These are phyloP conservation scores for Phytophthora agathidicida DNA, from an alignment of 352 stramenopile species.

Conservation along the genomic window DNA sequence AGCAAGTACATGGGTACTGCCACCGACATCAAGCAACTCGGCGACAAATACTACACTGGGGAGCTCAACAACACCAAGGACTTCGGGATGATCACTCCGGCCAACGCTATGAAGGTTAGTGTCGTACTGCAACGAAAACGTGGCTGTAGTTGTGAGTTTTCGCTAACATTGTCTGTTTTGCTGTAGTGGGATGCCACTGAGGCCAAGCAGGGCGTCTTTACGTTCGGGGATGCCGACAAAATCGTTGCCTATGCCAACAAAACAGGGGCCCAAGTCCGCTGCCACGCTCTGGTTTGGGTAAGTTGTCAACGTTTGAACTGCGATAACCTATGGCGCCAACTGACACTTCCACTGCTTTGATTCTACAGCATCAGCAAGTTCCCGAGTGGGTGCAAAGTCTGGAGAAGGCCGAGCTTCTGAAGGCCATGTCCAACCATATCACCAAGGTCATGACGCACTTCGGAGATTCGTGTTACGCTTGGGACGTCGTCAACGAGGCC, in stretches of 20 bases:
- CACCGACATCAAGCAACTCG: conserved; percentile 16
- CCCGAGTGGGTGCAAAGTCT: conserved; percentile 25
- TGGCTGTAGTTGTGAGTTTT: background rate
- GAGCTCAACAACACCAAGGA: conserved; percentile 21
- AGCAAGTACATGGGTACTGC: conserved; percentile 31
- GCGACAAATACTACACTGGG: conserved; percentile 12
- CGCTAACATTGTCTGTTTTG: background rate
- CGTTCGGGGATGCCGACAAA: conserved; percentile 18
- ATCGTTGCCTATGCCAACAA: conserved; percentile 18
- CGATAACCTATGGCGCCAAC: no score
- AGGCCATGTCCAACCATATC: conserved; percentile 27
- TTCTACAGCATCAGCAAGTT: conserved; percentile 23
- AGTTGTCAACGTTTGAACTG: no score
- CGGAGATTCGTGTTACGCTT: conserved; percentile 23
- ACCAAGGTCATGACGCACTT: conserved; percentile 32
- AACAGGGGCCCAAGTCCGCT: conserved; percentile 21
- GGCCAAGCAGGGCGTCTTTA: conserved; percentile 12
- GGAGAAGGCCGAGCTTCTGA: conserved; percentile 22
- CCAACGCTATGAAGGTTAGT: conserved; percentile 30
- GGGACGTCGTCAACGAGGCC: conserved; percentile 23
- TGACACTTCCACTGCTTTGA: no score
- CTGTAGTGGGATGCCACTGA: conserved; percentile 28
- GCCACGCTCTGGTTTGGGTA: conserved; percentile 25
- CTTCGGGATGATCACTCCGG: conserved; percentile 28
- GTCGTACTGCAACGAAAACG: background rate